Conservation (phyloP, 129 eudicot genomes). For the Scalesia atractyloides region DNA sequence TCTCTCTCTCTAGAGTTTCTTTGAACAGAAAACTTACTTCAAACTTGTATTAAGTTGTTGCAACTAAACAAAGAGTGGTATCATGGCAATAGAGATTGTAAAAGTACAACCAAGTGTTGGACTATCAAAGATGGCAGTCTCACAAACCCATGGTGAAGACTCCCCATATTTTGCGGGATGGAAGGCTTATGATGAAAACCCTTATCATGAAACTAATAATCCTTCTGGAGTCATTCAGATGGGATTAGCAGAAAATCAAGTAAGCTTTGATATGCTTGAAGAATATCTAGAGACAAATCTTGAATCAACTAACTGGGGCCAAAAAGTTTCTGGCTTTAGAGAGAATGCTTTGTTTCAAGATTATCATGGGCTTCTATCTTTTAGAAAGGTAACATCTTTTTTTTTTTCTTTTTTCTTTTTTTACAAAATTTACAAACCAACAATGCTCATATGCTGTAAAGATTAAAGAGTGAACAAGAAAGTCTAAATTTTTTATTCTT, state of each 20-base stretch:
- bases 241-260: constrained; percentile 99
- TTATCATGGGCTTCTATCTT: constrained; percentile 88
- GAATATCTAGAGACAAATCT: constrained; percentile 68
- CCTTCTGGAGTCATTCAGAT: constrained; percentile 92
- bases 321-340: constrained; percentile 63
- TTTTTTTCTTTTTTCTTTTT: neutral
- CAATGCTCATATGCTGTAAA: neutral
- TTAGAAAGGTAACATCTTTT: constrained; percentile 62
- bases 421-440: neutral
- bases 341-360: constrained; percentile 97
- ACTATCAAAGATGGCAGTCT: constrained; percentile 70
- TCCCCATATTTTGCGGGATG: constrained; percentile 99
- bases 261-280: constrained; percentile 90
- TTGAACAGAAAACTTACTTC: constrained; percentile 13
- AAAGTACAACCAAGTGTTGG: constrained; percentile 53
- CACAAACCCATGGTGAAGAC: constrained; percentile 96
- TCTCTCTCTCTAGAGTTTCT: neutral
- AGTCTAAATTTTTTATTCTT: constrained; percentile 26
- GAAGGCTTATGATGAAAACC: constrained; percentile 97
- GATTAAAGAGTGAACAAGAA: constrained; percentile 19
- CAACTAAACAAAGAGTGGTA: neutral
- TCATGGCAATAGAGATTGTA: constrained; percentile 74
- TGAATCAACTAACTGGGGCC: constrained; percentile 56
- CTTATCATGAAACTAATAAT: constrained; percentile 65
- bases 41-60: constrained; percentile 8